A percentile compares a stretch with the other conserved stretches of the same genome.
phyloP scores from a whole-genome alignment of 805 yeast genomes.

The Komagataella kurtzmanii region DNA sequence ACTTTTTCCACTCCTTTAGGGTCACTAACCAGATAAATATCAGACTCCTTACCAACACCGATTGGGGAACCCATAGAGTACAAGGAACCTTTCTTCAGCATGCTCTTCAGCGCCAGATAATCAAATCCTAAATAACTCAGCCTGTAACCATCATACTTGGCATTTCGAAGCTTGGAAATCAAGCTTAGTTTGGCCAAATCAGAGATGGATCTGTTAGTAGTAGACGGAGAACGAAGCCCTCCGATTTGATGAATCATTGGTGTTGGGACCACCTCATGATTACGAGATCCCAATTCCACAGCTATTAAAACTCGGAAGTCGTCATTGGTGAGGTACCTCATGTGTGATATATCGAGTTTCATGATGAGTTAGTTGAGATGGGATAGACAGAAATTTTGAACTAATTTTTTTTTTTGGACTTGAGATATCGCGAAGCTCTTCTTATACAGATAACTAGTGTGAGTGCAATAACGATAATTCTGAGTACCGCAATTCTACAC shows the following conservation, averaged over 20 bases:
- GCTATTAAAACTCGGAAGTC: slow-evolving; percentile 87
- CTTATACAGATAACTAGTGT: too few relatives aligned
- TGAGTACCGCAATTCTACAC: too few relatives aligned
- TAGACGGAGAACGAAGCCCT: slow-evolving; percentile 60
- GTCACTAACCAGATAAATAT: slow-evolving; percentile 75
- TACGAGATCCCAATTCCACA: slow-evolving; percentile 79
- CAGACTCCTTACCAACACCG: slow-evolving; percentile 97
- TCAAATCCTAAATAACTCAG: slow-evolving; percentile 85
- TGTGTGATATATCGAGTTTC: slow-evolving; percentile 88
- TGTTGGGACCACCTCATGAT: slow-evolving; percentile 93
- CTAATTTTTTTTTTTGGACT: neutral
- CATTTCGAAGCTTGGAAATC: slow-evolving; percentile 69
- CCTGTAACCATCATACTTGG: slow-evolving; percentile 90
- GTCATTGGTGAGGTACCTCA: slow-evolving; percentile 84
- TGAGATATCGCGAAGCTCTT: neutral
- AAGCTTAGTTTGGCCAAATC: slow-evolving; percentile 81
- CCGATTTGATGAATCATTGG: slow-evolving; percentile 69
- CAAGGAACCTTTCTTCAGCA: slow-evolving; percentile 61
- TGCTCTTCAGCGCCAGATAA: slow-evolving; percentile 76
- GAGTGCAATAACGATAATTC: too few relatives aligned
- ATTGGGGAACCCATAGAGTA: slow-evolving; percentile 76
- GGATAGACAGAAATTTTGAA: neutral
- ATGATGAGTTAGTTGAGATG: slow-evolving; percentile 20
- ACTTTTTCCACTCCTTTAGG: slow-evolving; percentile 48
- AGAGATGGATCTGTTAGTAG: slow-evolving; percentile 65